phyloP scores from a whole-genome alignment of 1,284 basidiomycete species.

The Moniliella sp. region DNA sequence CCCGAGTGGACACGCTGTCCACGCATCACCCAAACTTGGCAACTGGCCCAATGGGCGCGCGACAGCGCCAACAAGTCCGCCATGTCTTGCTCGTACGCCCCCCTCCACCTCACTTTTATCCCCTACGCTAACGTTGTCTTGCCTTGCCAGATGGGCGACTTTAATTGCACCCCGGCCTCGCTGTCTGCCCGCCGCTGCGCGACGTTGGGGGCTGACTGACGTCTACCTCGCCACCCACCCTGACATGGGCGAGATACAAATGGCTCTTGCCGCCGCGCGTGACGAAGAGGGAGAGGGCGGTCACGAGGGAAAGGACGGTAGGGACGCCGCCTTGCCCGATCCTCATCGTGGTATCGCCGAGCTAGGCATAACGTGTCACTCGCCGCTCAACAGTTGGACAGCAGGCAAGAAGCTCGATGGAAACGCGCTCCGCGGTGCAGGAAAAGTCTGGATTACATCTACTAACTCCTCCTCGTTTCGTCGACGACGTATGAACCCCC shows the following conservation, averaged over 20 bases:
- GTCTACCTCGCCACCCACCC: constrained; percentile 27
- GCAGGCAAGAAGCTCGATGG: constrained; percentile 43
- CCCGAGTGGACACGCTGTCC: constrained; percentile 65
- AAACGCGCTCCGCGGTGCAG: constrained; percentile 34
- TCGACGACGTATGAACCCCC: constrained; percentile 3
- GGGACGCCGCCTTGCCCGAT: constrained; percentile 4
- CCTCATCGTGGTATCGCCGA: constrained; percentile 13
- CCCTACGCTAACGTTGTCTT: neutral
- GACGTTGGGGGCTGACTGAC: constrained; percentile 35
- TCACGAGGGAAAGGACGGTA: neutral
- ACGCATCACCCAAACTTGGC: constrained; percentile 84
- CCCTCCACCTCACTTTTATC: neutral
- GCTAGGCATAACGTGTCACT: constrained; percentile 62
- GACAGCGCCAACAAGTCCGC: constrained; percentile 59
- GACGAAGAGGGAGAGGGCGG: constrained; percentile 13
- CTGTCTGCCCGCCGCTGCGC: constrained; percentile 58
- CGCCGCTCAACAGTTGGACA: constrained; percentile 70
- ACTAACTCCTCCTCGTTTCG: constrained; percentile 57
- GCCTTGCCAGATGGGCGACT: constrained; percentile 56
- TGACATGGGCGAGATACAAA: no score
- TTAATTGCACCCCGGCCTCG: constrained; percentile 71
- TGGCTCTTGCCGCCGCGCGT: constrained; percentile 15
- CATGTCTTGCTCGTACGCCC: constrained; percentile 50
- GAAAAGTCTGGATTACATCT: constrained; percentile 88
- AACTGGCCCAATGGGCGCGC: constrained; percentile 59